Conservation (phyloP, 345 rosid genomes). For the Passiflora organensis region DNA sequence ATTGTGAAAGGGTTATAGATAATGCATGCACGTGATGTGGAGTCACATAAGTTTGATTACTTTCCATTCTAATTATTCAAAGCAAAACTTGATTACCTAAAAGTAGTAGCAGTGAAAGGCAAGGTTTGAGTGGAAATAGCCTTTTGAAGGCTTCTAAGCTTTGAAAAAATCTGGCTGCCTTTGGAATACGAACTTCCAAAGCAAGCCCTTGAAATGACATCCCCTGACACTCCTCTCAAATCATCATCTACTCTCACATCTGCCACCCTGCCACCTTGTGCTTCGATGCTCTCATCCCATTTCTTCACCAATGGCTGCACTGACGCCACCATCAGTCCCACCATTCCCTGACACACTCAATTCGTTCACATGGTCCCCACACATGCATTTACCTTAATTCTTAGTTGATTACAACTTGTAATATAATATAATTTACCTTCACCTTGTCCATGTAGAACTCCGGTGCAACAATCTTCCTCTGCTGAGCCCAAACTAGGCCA, state of each 20-base stretch:
- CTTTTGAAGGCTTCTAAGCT: conserved; percentile 16
- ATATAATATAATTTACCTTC: conserved; percentile 5
- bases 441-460: conserved; percentile 23
- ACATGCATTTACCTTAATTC: too few species aligned
- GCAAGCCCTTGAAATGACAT: conserved; percentile 22
- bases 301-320: conserved; percentile 5
- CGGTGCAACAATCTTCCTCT: conserved; percentile 20
- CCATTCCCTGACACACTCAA: conserved; percentile 13
- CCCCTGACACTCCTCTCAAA: conserved; percentile 14
- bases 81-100: conserved; percentile 2
- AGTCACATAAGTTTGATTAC: too few species aligned
- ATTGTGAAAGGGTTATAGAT: too few species aligned
- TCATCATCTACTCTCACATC: conserved; percentile 17
- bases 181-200: conserved; percentile 17
- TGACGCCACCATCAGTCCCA: conserved; percentile 19
- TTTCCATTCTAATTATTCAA: too few species aligned
- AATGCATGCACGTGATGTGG: too few species aligned
- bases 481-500: conserved; percentile 17
- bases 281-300: conserved; percentile 14
- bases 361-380: not conserved
- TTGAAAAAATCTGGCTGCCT: conserved; percentile 17
- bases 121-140: conserved; percentile 4
- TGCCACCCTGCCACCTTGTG: conserved; percentile 6
- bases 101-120: conserved; percentile 6
- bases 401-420: too few species aligned